These are phyloP conservation scores for Naegleria gruberi DNA, from an alignment of 208 protist genomes.

Conservation along the genomic window DNA sequence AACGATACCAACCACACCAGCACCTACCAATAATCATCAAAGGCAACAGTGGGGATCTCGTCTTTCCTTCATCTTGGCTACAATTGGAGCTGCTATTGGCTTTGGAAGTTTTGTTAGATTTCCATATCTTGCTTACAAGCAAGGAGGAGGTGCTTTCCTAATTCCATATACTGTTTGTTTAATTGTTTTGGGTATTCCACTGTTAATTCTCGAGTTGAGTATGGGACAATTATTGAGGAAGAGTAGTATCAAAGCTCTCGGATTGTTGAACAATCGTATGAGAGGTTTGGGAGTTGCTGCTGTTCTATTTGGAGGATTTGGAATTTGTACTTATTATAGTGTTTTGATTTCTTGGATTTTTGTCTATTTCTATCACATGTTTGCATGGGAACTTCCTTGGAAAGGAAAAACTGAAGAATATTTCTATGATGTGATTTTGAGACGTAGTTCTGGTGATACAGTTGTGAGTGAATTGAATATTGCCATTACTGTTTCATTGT, in stretches of 20 bases:
- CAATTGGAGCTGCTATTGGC: background rate
- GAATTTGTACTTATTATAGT: background rate
- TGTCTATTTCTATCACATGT: background rate
- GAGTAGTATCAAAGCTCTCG: background rate
- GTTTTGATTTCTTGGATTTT: background rate
- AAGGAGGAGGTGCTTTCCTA: background rate
- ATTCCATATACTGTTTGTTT: background rate
- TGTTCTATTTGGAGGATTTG: background rate
- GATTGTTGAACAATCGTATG: background rate
- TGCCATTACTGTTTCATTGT: background rate
- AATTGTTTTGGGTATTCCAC: background rate
- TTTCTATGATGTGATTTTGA: background rate
- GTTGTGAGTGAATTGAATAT: background rate
- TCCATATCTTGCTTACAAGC: background rate
- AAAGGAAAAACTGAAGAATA: background rate
- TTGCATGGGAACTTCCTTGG: background rate
- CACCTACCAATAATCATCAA: background rate
- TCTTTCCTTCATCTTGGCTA: background rate
- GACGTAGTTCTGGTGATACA: background rate
- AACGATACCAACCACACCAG: background rate
- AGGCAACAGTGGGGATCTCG: background rate
- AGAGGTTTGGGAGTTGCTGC: background rate
- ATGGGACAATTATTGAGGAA: constrained; percentile 2
- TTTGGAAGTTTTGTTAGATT: constrained; percentile 9
- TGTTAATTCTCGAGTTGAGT: background rate